phyloP scores from a whole-genome alignment of 208 protist genomes.

The Porcisia hertigi region DNA sequence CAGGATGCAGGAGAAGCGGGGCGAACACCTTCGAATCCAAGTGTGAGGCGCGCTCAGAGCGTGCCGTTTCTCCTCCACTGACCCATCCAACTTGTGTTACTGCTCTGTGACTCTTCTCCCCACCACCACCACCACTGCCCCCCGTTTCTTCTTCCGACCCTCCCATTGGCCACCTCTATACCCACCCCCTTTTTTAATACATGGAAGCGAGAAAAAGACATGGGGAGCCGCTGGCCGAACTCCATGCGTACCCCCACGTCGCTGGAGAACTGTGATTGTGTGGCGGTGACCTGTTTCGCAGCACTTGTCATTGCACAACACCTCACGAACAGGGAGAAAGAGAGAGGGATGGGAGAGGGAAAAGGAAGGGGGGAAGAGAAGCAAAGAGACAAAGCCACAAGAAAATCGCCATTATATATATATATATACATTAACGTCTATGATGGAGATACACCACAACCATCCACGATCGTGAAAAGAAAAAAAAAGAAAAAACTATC shows the following conservation, averaged over 20 bases:
- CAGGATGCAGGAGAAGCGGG: background rate
- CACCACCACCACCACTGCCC: background rate
- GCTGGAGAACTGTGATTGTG: background rate
- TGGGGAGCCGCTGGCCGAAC: background rate
- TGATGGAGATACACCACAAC: background rate
- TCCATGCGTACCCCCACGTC: background rate
- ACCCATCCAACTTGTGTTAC: background rate
- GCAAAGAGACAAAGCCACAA: background rate
- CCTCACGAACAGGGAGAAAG: background rate
- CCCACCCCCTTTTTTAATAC: background rate
- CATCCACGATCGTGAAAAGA: constrained; percentile 8
- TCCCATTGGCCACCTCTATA: background rate
- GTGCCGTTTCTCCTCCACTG: background rate
- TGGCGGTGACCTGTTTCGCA: background rate
- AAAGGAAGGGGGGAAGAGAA: background rate
- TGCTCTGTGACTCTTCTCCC: background rate
- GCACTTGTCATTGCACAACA: background rate
- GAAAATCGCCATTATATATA: background rate
- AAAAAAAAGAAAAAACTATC: constrained; percentile 6
- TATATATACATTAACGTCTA: background rate
- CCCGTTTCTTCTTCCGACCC: background rate
- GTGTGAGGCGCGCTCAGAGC: background rate
- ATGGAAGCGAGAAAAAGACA: background rate
- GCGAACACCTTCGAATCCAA: background rate
- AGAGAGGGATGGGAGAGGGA: background rate